These are phyloP conservation scores for Solanum habrochaites DNA, from an alignment of 257 asterid genomes.

Conservation along the genomic window DNA sequence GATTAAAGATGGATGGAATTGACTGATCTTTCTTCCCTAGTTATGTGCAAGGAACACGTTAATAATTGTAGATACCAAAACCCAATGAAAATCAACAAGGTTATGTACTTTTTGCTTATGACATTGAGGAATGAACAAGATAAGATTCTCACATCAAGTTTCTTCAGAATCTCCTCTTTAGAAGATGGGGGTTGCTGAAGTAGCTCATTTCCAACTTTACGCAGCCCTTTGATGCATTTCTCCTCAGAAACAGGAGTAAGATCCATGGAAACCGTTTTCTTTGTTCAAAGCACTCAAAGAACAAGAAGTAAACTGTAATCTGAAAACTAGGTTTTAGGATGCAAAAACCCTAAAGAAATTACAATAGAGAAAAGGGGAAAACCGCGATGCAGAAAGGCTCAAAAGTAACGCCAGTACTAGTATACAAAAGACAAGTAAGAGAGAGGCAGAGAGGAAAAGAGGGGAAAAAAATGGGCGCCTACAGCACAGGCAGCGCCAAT, in stretches of 20 bases:
- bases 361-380: not conserved
- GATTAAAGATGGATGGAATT: not conserved
- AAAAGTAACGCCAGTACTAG: not conserved
- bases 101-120: not conserved
- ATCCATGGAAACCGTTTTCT: not conserved
- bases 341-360: not conserved
- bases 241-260: not conserved
- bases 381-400: not conserved
- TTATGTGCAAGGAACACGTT: not conserved
- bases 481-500: not conserved
- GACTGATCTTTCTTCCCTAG: not conserved
- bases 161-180: not conserved
- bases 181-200: not conserved
- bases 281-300: not conserved
- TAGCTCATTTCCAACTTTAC: constrained; percentile 1
- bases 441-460: not conserved
- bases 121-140: not conserved
- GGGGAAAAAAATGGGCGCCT: not conserved
- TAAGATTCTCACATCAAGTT: constrained; percentile 3
- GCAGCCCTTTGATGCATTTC: not conserved
- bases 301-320: not conserved
- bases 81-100: not conserved
- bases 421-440: not conserved
- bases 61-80: not conserved
- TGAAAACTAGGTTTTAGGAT: not conserved